These are phyloP conservation scores for Xerocomellus amylosporus DNA, from an alignment of 768 basidiomycete genomes.

Conservation along the genomic window DNA sequence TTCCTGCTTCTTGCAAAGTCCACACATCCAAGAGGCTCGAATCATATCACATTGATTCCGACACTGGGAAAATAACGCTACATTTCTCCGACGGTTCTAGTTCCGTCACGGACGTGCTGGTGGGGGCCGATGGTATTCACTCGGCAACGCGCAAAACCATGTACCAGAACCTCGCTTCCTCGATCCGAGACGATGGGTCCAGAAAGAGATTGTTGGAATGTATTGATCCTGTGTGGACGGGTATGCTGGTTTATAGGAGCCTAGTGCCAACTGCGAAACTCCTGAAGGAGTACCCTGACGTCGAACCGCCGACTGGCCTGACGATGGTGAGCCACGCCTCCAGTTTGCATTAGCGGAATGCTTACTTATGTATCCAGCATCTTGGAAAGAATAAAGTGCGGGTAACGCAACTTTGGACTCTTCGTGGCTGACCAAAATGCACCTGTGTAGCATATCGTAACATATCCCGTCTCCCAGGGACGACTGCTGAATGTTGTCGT, in stretches of 20 bases:
- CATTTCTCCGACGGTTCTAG: slow-evolving; percentile 38
- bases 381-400: slow-evolving; percentile 22
- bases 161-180: slow-evolving; percentile 18
- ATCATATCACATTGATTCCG: slow-evolving; percentile 26
- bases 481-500: slow-evolving; percentile 36
- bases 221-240: slow-evolving; percentile 39
- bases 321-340: slow-evolving; percentile 13
- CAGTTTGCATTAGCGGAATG: background rate
- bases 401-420: background rate
- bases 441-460: slow-evolving; percentile 37
- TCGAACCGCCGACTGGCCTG: slow-evolving; percentile 24
- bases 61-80: slow-evolving; percentile 26
- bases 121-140: slow-evolving; percentile 44
- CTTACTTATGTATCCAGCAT: slow-evolving; percentile 16
- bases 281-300: slow-evolving; percentile 32
- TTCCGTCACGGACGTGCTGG: slow-evolving; percentile 38
- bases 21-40: slow-evolving; percentile 37
- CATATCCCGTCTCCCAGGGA: slow-evolving; percentile 40
- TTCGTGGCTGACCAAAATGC: background rate
- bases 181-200: background rate
- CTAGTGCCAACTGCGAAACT: slow-evolving; percentile 33
- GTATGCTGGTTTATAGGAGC: slow-evolving; percentile 37
- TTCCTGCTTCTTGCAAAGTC: slow-evolving; percentile 27
- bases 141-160: slow-evolving; percentile 34
- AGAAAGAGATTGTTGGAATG: slow-evolving; percentile 15